A percentile compares a stretch with the other conserved stretches of the same genome.
Evolutionary conservation across 495 filamentous ascomycete genomes (phyloP).

Genomic region (Symbiotaphrina buchneri): DNA sequence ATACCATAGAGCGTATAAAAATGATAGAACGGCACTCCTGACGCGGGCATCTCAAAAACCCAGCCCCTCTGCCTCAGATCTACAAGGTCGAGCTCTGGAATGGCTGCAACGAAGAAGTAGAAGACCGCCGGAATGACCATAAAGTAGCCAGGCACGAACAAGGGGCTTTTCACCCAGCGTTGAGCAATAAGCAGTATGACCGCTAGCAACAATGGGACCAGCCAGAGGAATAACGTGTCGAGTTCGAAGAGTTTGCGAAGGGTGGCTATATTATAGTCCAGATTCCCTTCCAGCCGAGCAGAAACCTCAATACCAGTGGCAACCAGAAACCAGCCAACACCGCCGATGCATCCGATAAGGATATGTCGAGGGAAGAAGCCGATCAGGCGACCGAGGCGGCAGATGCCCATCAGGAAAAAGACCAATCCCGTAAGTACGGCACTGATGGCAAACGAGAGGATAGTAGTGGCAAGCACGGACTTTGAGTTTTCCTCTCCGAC

Average conservation of each 20-base stretch:
- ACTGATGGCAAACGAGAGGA: constrained; percentile 74
- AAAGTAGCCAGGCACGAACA: constrained; percentile 74
- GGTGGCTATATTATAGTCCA: constrained; percentile 59
- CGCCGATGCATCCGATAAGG: constrained; percentile 90
- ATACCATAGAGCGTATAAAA: constrained; percentile 88
- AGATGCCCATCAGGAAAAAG: constrained; percentile 75
- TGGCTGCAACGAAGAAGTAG: constrained; percentile 51
- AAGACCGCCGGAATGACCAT: constrained; percentile 59
- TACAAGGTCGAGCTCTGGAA: constrained; percentile 36
- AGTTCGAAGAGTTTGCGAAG: constrained; percentile 42
- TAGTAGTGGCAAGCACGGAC: constrained; percentile 77
- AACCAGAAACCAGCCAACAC: constrained; percentile 90
- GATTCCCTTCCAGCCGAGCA: constrained; percentile 63
- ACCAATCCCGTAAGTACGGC: constrained; percentile 77
- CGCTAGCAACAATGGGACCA: constrained; percentile 54
- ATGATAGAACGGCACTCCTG: constrained; percentile 81
- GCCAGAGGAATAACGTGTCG: constrained; percentile 65
- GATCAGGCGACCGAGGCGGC: constrained; percentile 69
- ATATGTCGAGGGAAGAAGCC: constrained; percentile 95
- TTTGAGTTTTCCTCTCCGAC: constrained; percentile 65
- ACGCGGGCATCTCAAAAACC: constrained; percentile 71
- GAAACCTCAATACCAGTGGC: constrained; percentile 86
- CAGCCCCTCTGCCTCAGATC: constrained; percentile 50
- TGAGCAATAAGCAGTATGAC: constrained; percentile 54
- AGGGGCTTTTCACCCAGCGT: constrained; percentile 49